These are phyloP conservation scores for Aspergillus calidoustus DNA, from an alignment of 2,329 filamentous ascomycete genomes.

Conservation along the genomic window DNA sequence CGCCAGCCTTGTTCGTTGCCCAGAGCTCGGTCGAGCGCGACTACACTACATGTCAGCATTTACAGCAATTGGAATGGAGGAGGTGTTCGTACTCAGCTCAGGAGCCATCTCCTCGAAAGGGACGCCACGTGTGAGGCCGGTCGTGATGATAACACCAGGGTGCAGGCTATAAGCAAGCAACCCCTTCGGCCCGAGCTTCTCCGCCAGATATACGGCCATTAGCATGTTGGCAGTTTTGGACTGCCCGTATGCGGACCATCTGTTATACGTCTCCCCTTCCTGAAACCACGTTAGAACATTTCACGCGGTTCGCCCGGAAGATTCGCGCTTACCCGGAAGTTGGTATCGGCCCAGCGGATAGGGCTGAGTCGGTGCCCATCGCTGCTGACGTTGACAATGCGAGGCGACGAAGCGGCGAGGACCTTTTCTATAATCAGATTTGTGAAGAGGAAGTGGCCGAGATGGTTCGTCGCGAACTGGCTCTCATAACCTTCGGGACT, in stretches of 20 bases:
- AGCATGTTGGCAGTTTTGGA: conserved; percentile 54
- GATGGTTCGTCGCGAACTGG: conserved; percentile 45
- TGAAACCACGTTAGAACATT: conserved; percentile 10
- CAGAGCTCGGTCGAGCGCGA: conserved; percentile 18
- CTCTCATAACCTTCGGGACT: conserved; percentile 45
- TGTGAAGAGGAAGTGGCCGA: conserved; percentile 47
- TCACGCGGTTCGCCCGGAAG: neutral
- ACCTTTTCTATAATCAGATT: conserved; percentile 44
- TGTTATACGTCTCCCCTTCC: conserved; percentile 34
- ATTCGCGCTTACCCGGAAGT: conserved; percentile 43
- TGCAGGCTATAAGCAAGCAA: conserved; percentile 33
- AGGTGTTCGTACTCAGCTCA: conserved; percentile 18
- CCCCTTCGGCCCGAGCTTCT: conserved; percentile 27
- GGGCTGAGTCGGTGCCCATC: conserved; percentile 49
- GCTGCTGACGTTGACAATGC: conserved; percentile 53
- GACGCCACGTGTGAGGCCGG: conserved; percentile 20
- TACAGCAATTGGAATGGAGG: neutral
- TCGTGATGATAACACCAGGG: conserved; percentile 33
- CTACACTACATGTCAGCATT: neutral
- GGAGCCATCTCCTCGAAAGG: neutral
- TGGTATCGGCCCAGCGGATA: conserved; percentile 51
- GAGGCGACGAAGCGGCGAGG: conserved; percentile 23
- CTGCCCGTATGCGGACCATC: conserved; percentile 49
- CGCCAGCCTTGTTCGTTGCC: conserved; percentile 28
- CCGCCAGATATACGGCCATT: conserved; percentile 45